Conservation (phyloP, 352 stramenopile genomes). For the Globisporangium cederbergense region DNA sequence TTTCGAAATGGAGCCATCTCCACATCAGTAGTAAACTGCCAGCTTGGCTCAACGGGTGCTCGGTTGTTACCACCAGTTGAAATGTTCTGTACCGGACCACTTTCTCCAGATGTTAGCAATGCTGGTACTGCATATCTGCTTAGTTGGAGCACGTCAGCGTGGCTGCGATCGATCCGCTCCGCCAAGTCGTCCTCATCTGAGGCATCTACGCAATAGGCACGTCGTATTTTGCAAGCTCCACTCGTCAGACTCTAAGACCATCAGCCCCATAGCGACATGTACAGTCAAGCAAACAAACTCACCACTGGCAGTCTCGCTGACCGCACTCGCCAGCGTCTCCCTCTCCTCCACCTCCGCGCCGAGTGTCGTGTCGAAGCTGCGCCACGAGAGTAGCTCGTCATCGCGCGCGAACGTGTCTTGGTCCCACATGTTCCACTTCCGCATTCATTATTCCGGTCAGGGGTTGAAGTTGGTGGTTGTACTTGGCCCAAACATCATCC, state of each 20-base stretch:
- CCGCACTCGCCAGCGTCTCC: not conserved
- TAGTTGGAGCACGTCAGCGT: not conserved
- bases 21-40: not conserved
- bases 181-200: slow-evolving; percentile 27
- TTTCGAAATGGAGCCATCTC: not conserved
- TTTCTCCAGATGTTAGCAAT: not conserved
- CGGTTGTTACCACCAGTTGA: not conserved
- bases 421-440: slow-evolving; percentile 12
- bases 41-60: not conserved
- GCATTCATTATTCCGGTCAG: not conserved
- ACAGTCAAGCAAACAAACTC: slow-evolving; percentile 1
- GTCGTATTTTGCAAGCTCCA: not conserved
- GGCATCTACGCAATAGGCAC: slow-evolving; percentile 14
- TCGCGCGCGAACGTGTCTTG: slow-evolving; percentile 16
- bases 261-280: no score
- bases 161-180: slow-evolving; percentile 20
- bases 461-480: slow-evolving; percentile 5
- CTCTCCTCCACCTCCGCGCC: slow-evolving; percentile 1
- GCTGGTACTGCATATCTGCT: not conserved
- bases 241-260: not conserved
- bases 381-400: slow-evolving; percentile 40
- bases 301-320: slow-evolving; percentile 19
- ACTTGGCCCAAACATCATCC: not conserved
- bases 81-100: not conserved
- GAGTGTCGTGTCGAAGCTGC: slow-evolving; percentile 30